Conservation (phyloP, 2,329 filamentous ascomycete genomes). For the Ascochyta clinopodiicola region DNA sequence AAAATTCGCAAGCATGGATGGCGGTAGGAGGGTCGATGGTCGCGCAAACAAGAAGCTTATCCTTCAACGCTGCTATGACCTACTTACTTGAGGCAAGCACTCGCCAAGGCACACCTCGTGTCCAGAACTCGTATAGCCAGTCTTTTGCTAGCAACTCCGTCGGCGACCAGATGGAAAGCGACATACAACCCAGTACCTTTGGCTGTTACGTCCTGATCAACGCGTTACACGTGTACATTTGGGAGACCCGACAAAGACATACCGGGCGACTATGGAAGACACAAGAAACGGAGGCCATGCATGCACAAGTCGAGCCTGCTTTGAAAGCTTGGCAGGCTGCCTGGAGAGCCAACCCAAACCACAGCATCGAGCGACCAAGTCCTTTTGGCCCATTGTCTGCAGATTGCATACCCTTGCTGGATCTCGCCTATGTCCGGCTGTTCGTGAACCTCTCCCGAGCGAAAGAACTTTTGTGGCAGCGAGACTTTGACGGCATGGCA, state of each 20-base stretch:
- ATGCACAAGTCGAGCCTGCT: constrained; percentile 91
- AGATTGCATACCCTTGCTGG: constrained; percentile 87
- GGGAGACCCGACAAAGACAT: constrained; percentile 92
- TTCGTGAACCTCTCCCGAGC: constrained; percentile 92
- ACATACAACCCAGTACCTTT: constrained; percentile 85
- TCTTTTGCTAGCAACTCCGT: constrained; percentile 57
- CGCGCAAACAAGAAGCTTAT: constrained; percentile 72
- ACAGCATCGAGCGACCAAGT: constrained; percentile 84
- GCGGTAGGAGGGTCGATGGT: constrained; percentile 74
- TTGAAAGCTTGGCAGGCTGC: constrained; percentile 92
- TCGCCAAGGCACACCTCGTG: constrained; percentile 55
- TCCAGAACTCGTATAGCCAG: constrained; percentile 51
- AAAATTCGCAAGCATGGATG: constrained; percentile 81
- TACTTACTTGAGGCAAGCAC: constrained; percentile 81
- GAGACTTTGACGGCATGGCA: constrained; percentile 90
- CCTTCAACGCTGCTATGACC: constrained; percentile 83
- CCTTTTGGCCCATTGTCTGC: constrained; percentile 86
- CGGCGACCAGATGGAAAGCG: constrained; percentile 63
- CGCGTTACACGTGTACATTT: constrained; percentile 96
- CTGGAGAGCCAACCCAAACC: constrained; percentile 85
- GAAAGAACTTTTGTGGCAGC: constrained; percentile 92
- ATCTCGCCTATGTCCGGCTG: constrained; percentile 88
- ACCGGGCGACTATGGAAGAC: constrained; percentile 88
- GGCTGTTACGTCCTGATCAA: constrained; percentile 92
- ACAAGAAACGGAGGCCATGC: constrained; percentile 94